Percentiles rank a stretch among this genome's conserved stretches.
phyloP scores from a whole-genome alignment of 208 protist species.

The Wallacemonas sp. region DNA sequence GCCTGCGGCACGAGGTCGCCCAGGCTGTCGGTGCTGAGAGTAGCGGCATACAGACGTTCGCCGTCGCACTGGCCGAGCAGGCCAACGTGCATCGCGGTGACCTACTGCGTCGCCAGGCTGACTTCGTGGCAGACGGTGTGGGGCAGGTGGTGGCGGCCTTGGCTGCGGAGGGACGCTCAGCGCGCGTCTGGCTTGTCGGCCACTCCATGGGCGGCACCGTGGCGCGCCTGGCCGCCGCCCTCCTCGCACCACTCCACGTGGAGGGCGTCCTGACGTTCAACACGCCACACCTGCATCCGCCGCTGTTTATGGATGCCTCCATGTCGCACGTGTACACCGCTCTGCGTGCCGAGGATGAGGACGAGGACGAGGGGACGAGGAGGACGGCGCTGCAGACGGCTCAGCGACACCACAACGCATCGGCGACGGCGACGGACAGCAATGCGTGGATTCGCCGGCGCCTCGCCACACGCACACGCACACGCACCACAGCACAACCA shows the following conservation, averaged over 20 bases:
- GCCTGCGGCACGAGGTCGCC: slow-evolving; percentile 12
- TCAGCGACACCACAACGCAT: neutral
- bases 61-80: slow-evolving; percentile 47
- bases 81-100: slow-evolving; percentile 54
- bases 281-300: slow-evolving; percentile 37
- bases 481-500: neutral
- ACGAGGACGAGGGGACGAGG: neutral
- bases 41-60: slow-evolving; percentile 18
- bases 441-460: neutral
- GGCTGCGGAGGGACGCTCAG: neutral
- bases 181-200: slow-evolving; percentile 42
- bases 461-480: neutral
- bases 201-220: slow-evolving; percentile 70
- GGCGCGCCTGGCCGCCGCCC: slow-evolving; percentile 29
- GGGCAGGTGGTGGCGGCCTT: slow-evolving; percentile 11
- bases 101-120: slow-evolving; percentile 40
- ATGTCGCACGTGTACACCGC: slow-evolving; percentile 41
- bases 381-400: neutral
- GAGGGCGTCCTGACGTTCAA: slow-evolving; percentile 54
- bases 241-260: slow-evolving; percentile 16
- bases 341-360: slow-evolving; percentile 10
- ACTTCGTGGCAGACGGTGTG: slow-evolving; percentile 43
- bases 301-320: slow-evolving; percentile 42
- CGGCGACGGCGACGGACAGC: neutral
- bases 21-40: neutral